phyloP scores from a whole-genome alignment of 352 stramenopile species.

The Globisporangium uncinulatum region DNA sequence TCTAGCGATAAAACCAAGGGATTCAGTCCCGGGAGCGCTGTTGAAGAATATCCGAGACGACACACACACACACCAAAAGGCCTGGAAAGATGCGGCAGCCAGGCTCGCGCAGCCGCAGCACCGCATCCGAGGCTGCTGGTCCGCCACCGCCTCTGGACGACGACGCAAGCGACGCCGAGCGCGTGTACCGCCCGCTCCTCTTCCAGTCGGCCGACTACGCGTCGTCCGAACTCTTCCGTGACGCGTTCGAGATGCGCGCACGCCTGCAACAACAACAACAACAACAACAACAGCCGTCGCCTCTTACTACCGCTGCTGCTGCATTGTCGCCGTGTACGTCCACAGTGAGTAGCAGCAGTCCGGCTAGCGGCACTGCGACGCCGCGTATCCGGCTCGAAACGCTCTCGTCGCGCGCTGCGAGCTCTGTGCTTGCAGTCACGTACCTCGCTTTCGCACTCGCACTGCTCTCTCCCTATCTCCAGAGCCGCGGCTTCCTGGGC shows the following conservation, averaged over 20 bases:
- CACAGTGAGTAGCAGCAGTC: conserved; percentile 2
- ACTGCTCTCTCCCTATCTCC: conserved; percentile 64
- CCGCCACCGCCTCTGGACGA: background rate
- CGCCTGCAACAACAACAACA: conserved; percentile 28
- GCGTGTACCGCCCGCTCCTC: conserved; percentile 73
- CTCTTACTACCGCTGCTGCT: background rate
- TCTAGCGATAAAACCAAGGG: too few relatives aligned
- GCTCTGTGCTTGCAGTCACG: conserved; percentile 65
- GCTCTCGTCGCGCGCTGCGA: conserved; percentile 65
- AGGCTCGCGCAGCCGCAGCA: background rate
- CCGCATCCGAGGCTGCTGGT: background rate
- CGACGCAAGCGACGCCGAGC: conserved; percentile 26
- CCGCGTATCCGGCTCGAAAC: conserved; percentile 78
- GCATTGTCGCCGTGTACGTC: conserved; percentile 6
- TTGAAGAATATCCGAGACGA: too few relatives aligned
- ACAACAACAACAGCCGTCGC: conserved; percentile 7
- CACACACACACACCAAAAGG: too few relatives aligned
- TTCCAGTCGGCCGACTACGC: conserved; percentile 78
- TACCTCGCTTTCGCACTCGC: conserved; percentile 74
- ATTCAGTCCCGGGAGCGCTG: too few relatives aligned
- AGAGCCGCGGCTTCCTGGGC: conserved; percentile 67
- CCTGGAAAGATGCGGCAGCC: too few relatives aligned
- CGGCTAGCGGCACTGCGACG: conserved; percentile 9
- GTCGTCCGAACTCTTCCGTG: conserved; percentile 73
- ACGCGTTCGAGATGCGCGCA: conserved; percentile 75